These are phyloP conservation scores for Sugiyamaella japonica DNA, from an alignment of 1,139 yeast species.

Conservation along the genomic window DNA sequence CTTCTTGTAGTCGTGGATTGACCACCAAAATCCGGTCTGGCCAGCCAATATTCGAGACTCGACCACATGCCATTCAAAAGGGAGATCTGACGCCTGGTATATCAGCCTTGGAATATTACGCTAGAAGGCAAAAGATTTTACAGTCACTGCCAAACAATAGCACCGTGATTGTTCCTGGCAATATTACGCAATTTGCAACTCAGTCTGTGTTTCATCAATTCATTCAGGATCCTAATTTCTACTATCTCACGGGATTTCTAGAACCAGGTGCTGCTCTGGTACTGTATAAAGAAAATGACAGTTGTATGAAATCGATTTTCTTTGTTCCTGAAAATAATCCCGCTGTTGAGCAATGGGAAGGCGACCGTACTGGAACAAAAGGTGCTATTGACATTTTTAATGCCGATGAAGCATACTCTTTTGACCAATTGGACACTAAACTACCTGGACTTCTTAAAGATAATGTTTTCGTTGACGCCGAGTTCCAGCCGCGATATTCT, in stretches of 20 bases:
- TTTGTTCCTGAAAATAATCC: constrained; percentile 84
- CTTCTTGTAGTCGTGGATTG: constrained; percentile 1
- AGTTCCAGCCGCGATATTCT: constrained; percentile 24
- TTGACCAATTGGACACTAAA: constrained; percentile 37
- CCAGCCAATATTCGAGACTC: constrained; percentile 83
- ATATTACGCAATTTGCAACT: constrained; percentile 70
- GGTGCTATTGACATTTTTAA: constrained; percentile 84
- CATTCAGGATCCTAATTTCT: constrained; percentile 88
- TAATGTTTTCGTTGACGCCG: constrained; percentile 37
- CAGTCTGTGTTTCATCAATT: constrained; percentile 90
- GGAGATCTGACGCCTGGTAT: constrained; percentile 92
- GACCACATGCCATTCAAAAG: constrained; percentile 68
- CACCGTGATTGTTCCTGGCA: constrained; percentile 73
- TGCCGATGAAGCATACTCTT: constrained; percentile 71
- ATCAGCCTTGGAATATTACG: constrained; percentile 74
- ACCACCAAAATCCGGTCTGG: constrained; percentile 51
- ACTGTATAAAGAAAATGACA: constrained; percentile 55
- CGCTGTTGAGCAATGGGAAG: constrained; percentile 88
- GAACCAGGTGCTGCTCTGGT: constrained; percentile 85
- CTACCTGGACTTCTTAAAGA: constrained; percentile 28
- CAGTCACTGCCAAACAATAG: constrained; percentile 61
- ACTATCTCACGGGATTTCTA: constrained; percentile 86
- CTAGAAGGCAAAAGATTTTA: constrained; percentile 63
- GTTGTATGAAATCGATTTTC: constrained; percentile 57
- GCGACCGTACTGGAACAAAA: constrained; percentile 80